These are phyloP conservation scores for Zasmidium cellare DNA, from an alignment of 2,329 filamentous ascomycete species.

Conservation along the genomic window DNA sequence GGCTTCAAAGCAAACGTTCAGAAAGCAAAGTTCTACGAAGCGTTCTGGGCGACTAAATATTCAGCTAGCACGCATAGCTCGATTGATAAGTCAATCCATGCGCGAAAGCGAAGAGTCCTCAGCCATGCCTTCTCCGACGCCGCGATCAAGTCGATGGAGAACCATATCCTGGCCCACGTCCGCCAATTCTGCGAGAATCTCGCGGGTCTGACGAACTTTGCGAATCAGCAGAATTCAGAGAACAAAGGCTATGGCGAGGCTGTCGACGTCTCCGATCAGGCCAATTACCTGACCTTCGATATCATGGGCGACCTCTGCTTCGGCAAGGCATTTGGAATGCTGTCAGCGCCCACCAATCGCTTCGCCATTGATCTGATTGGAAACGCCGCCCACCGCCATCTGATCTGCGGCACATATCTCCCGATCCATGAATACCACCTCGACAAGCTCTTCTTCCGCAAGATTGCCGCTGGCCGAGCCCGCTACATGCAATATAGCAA, in stretches of 20 bases:
- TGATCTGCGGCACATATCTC: slow-evolving; percentile 43
- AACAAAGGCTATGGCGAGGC: slow-evolving; percentile 41
- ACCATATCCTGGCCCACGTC: slow-evolving; percentile 46
- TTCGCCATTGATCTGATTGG: slow-evolving; percentile 27
- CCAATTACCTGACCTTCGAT: slow-evolving; percentile 42
- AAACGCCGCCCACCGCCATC: slow-evolving; percentile 28
- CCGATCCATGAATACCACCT: slow-evolving; percentile 39
- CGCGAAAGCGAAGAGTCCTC: slow-evolving; percentile 48
- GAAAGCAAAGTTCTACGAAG: slow-evolving; percentile 51
- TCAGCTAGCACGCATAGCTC: slow-evolving; percentile 46
- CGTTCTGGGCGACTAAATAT: slow-evolving; percentile 45
- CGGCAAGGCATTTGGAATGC: slow-evolving; percentile 44
- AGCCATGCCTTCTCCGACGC: slow-evolving; percentile 48
- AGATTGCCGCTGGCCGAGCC: slow-evolving; percentile 42
- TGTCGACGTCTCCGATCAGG: slow-evolving; percentile 48
- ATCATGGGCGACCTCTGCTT: slow-evolving; percentile 32
- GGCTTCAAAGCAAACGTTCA: slow-evolving; percentile 49
- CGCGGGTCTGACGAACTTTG: slow-evolving; percentile 17
- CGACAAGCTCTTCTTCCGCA: slow-evolving; percentile 46
- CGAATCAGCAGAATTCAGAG: slow-evolving; percentile 7
- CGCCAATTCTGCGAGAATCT: slow-evolving; percentile 39
- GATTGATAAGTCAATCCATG: slow-evolving; percentile 48
- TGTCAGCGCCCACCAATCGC: slow-evolving; percentile 40
- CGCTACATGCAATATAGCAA: slow-evolving; percentile 47
- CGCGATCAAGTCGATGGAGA: slow-evolving; percentile 49